Percentiles rank a stretch among this genome's conserved stretches.
phyloP scores from a whole-genome alignment of 2,329 filamentous ascomycete species.

The Arthroderma uncinatum region DNA sequence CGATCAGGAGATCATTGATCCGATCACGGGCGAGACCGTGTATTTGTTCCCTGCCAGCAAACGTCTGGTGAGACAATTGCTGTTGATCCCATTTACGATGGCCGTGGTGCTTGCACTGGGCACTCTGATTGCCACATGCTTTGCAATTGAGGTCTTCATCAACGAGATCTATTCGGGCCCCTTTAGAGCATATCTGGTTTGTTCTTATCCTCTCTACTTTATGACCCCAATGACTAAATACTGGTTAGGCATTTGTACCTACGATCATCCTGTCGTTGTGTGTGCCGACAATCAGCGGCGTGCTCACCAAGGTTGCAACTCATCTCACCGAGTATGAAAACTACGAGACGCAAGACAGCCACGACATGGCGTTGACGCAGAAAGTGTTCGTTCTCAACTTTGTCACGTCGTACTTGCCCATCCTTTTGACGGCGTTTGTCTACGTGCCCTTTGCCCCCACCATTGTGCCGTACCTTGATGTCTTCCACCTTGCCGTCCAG shows the following conservation, averaged over 20 bases:
- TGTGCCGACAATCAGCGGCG: slow-evolving; percentile 63
- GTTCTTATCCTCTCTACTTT: slow-evolving; percentile 21
- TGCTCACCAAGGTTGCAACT: slow-evolving; percentile 67
- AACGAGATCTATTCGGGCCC: slow-evolving; percentile 86
- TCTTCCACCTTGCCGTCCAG: slow-evolving; percentile 65
- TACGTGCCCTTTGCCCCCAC: slow-evolving; percentile 84
- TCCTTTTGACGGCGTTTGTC: slow-evolving; percentile 86
- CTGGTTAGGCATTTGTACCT: slow-evolving; percentile 65
- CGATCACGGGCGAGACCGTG: slow-evolving; percentile 67
- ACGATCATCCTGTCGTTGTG: slow-evolving; percentile 75
- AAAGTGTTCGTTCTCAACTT: slow-evolving; percentile 97
- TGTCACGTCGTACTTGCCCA: slow-evolving; percentile 84
- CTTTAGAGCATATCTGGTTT: slow-evolving; percentile 70
- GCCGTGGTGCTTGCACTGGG: slow-evolving; percentile 62
- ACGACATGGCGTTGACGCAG: slow-evolving; percentile 72
- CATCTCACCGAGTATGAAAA: slow-evolving; percentile 76
- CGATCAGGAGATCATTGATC: slow-evolving; percentile 65
- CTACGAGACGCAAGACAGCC: slow-evolving; percentile 75
- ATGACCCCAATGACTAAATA: neutral
- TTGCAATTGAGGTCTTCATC: slow-evolving; percentile 90
- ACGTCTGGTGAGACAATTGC: slow-evolving; percentile 62
- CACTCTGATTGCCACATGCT: slow-evolving; percentile 71
- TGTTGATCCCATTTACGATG: slow-evolving; percentile 76
- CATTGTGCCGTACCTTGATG: slow-evolving; percentile 73
- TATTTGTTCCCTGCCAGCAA: slow-evolving; percentile 66